Percentiles rank a stretch among this genome's conserved stretches.
Conservation (phyloP, 345 rosid genomes). For the Gossypium sturtianum region DNA sequence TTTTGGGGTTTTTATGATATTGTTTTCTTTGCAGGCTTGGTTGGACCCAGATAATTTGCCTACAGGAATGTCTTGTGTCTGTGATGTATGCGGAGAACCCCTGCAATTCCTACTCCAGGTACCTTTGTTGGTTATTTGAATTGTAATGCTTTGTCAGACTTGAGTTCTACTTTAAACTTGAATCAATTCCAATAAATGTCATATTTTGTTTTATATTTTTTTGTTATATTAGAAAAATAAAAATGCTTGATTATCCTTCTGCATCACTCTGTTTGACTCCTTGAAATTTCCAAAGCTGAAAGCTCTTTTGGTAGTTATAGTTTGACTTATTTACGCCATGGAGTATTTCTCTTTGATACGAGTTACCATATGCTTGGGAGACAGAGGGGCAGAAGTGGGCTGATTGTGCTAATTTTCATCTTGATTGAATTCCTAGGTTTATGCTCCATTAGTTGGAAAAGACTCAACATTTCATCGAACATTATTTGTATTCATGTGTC, state of each 20-base stretch:
- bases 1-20: constrained; percentile 5
- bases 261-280: background rate
- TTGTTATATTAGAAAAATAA: background rate
- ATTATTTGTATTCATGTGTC: constrained; percentile 73
- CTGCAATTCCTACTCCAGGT: constrained; percentile 88
- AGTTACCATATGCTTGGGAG: background rate
- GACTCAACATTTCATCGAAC: constrained; percentile 80
- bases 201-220: background rate
- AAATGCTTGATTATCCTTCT: background rate
- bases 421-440: constrained; percentile 42
- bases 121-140: background rate
- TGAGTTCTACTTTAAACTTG: background rate
- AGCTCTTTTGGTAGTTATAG: background rate
- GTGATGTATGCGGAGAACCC: constrained; percentile 82
- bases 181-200: background rate
- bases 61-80: constrained; percentile 47
- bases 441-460: constrained; percentile 63
- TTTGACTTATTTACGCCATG: background rate
- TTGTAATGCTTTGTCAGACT: background rate
- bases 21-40: constrained; percentile 59
- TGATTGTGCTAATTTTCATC: background rate
- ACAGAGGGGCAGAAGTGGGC: background rate
- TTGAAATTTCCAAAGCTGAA: background rate
- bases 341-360: background rate
- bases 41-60: constrained; percentile 82